A percentile compares a stretch with the other conserved stretches of the same genome.
phyloP scores from a whole-genome alignment of 1,139 yeast species.

The Yamadazyma spencermartinsiae region DNA sequence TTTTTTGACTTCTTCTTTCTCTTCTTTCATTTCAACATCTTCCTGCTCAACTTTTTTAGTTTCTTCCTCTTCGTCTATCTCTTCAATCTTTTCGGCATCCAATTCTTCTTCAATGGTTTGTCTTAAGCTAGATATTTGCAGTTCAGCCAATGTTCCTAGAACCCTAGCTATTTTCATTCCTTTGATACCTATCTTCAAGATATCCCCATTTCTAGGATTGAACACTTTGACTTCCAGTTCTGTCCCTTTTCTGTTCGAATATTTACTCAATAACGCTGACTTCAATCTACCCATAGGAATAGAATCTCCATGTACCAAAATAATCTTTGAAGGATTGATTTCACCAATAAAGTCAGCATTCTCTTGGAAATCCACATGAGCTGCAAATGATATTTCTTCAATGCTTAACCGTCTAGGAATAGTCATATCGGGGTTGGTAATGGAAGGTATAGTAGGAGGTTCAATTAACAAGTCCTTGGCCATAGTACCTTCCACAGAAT shows the following conservation, averaged over 20 bases:
- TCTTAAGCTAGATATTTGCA: slow-evolving; percentile 37
- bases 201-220: slow-evolving; percentile 91
- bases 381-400: slow-evolving; percentile 98
- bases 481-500: slow-evolving; percentile 97
- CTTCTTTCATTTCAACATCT: slow-evolving; percentile 17
- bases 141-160: slow-evolving; percentile 71
- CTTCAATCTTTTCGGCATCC: slow-evolving; percentile 13
- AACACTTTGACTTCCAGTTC: slow-evolving; percentile 89
- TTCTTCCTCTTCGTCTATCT: slow-evolving; percentile 19
- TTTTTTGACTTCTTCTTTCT: slow-evolving; percentile 20
- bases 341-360: slow-evolving; percentile 87
- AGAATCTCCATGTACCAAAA: slow-evolving; percentile 96
- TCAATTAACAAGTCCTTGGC: slow-evolving; percentile 87
- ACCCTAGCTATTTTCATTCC: slow-evolving; percentile 88
- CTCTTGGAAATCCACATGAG: slow-evolving; percentile 96
- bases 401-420: slow-evolving; percentile 85
- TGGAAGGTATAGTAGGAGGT: slow-evolving; percentile 85
- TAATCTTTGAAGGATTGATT: slow-evolving; percentile 79
- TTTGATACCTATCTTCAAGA: slow-evolving; percentile 71
- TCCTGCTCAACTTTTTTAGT: slow-evolving; percentile 14
- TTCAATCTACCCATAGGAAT: slow-evolving; percentile 97
- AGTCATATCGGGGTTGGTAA: slow-evolving; percentile 72
- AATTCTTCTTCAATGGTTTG: slow-evolving; percentile 25
- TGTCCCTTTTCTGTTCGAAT: slow-evolving; percentile 77
- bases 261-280: slow-evolving; percentile 87